Evolutionary conservation across 139 green algal genomes (phyloP), one percentile per base, ranked within the genome.

Genomic region (Pleodorina starrii): DNA sequence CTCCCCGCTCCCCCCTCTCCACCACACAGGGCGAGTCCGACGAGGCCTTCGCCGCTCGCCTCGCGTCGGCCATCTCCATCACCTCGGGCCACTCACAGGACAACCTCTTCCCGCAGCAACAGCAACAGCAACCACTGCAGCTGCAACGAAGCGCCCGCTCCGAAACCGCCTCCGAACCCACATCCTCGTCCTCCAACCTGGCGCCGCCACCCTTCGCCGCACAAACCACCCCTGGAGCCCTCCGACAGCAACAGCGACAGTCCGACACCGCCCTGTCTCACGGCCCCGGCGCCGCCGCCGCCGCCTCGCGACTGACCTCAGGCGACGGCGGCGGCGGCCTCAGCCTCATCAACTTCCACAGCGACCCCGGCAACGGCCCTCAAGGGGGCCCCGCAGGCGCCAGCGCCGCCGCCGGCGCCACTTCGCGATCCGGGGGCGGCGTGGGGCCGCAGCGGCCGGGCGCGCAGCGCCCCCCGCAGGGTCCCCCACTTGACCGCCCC

Each of bases 1-100:
- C 51, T 27, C 14, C 51, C 17, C 51, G 51, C 51, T 60, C 14
- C 51, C 14, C 14, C 51, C 14, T 14, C 51, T 12, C 25, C 5
- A 4, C 3, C 29, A 25, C 32, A 12, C 80, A 88, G 82, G 85
- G 85, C 29, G 85, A 90, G 57, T 77, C 54, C 3, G 85, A 90
- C 40, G 85, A 85, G 85, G 54, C 51, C 10, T 90, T 90, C n/a
- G 85, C 85, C 0, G 9, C 57, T 3, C 73, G 85, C 5, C 73
- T 90, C 40, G 85, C 85, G 4, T 85, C 72, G 14, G 72, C 85
- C 54, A 63, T 90, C n/a, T 43, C 54, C 51, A 51, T 42, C 42
- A n/a, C 73, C 11, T 77, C 50, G 3, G 72, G 73, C 16, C 38
- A 60, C 27, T 76, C 72, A 0, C 85, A 76, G 29, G n/a, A n/a